These are phyloP conservation scores for Pelargonium myrrhifolium DNA, from an alignment of 441 rosid genomes.

Conservation along the genomic window DNA sequence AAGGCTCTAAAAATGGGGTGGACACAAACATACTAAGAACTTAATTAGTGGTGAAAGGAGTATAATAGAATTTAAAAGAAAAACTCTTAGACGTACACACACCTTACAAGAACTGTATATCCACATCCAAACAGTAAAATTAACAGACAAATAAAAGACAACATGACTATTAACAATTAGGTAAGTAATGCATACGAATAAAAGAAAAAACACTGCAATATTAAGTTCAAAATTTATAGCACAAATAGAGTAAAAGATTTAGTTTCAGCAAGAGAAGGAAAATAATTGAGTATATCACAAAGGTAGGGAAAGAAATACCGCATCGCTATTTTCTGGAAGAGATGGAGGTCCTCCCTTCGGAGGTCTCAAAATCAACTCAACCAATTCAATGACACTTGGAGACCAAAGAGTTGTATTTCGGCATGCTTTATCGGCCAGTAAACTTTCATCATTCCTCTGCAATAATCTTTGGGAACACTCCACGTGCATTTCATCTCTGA, in stretches of 20 bases:
- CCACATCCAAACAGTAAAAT: not conserved
- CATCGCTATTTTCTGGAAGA: conserved; percentile 70
- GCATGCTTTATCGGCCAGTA: conserved; percentile 25
- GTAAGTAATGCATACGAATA: not conserved
- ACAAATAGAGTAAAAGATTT: not conserved
- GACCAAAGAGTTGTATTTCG: conserved; percentile 32
- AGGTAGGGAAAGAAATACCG: conserved; percentile 32
- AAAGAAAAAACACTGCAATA: not conserved
- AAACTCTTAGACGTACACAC: not conserved
- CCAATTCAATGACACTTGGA: conserved; percentile 48
- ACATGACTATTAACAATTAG: not conserved
- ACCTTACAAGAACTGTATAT: not conserved
- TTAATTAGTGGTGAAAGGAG: not conserved
- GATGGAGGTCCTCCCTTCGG: conserved; percentile 71
- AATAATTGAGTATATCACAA: not conserved
- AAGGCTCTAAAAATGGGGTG: no score
- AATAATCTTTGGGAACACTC: conserved; percentile 28
- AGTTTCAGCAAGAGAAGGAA: conserved; percentile 7
- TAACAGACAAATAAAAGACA: not conserved
- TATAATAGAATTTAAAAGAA: not conserved
- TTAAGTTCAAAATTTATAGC: not conserved
- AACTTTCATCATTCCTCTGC: conserved; percentile 16
- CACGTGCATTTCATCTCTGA: conserved; percentile 44
- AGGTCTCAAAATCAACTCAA: conserved; percentile 69
- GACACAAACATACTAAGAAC: not conserved